phyloP scores from a whole-genome alignment of 768 basidiomycete genomes.

The Rhodotorula babjevae region DNA sequence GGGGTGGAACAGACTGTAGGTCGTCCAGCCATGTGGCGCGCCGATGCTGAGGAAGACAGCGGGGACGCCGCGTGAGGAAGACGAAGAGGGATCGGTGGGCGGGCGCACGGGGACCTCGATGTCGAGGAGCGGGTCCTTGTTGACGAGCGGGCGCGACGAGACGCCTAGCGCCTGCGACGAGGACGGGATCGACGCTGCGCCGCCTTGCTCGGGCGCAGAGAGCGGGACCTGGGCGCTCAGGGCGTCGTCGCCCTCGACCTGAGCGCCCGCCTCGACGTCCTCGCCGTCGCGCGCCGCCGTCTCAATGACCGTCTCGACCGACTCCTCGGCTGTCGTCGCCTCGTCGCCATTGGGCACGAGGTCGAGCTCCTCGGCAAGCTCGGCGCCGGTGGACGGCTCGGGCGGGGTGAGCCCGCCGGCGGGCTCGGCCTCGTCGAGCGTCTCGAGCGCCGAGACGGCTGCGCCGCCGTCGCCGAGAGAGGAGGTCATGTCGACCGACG shows the following conservation, averaged over 20 bases:
- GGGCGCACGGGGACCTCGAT: conserved; percentile 2
- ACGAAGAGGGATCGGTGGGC: neutral
- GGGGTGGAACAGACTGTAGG: conserved; percentile 22
- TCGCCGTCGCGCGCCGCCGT: neutral
- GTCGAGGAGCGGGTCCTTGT: conserved; percentile 14
- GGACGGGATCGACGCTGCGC: neutral
- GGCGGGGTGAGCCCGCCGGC: neutral
- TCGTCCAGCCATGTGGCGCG: conserved; percentile 5
- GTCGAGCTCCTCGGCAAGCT: neutral
- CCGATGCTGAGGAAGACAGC: conserved; percentile 12
- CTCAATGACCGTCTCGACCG: neutral
- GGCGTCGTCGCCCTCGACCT: neutral
- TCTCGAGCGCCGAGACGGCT: neutral
- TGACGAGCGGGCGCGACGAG: neutral
- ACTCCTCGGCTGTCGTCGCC: neutral
- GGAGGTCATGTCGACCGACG: neutral
- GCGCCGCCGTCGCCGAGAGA: neutral
- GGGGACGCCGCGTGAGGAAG: conserved; percentile 2
- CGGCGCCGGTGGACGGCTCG: neutral
- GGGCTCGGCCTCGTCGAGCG: neutral
- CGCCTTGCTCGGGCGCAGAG: neutral
- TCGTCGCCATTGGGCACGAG: neutral
- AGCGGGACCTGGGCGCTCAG: neutral
- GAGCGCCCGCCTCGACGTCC: neutral
- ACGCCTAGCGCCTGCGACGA: too few species aligned